Percentiles rank a stretch among this genome's conserved stretches.
These are phyloP conservation scores for Aspergillus conjunctus DNA, from an alignment of 495 filamentous ascomycete genomes.

Conservation along the genomic window DNA sequence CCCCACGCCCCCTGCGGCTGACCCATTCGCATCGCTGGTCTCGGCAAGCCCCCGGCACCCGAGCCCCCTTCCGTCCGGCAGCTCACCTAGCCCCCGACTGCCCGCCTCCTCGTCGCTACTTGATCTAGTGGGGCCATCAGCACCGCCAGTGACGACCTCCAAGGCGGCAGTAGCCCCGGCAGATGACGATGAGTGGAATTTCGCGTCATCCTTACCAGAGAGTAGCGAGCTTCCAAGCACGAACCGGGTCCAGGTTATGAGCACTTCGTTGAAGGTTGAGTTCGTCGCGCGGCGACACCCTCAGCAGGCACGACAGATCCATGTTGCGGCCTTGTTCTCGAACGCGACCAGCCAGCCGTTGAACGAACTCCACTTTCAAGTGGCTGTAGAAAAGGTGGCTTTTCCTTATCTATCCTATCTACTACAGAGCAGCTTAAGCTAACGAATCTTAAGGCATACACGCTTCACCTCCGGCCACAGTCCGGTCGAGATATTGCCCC, in stretches of 20 bases:
- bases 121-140: conserved; percentile 36
- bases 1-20: conserved; percentile 43
- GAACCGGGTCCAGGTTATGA: conserved; percentile 63
- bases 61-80: conserved; percentile 37
- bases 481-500: conserved; percentile 73
- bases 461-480: conserved; percentile 80
- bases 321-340: conserved; percentile 68
- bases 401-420: not conserved
- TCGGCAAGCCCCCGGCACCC: conserved; percentile 53
- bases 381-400: conserved; percentile 88
- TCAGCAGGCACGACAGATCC: conserved; percentile 47
- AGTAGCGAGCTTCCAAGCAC: conserved; percentile 51
- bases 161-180: conserved; percentile 28
- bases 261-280: conserved; percentile 55
- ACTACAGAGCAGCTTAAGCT: not conserved
- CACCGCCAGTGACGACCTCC: conserved; percentile 26
- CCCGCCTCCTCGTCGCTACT: conserved; percentile 47
- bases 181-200: conserved; percentile 86
- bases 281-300: conserved; percentile 51
- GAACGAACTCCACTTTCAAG: conserved; percentile 81
- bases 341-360: conserved; percentile 73
- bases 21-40: conserved; percentile 73
- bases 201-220: conserved; percentile 82
- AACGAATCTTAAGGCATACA: conserved; percentile 61
- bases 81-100: conserved; percentile 24